A percentile compares a stretch with the other conserved stretches of the same genome.
phyloP scores from a whole-genome alignment of 2,329 filamentous ascomycete genomes.

The Alternaria rosae region DNA sequence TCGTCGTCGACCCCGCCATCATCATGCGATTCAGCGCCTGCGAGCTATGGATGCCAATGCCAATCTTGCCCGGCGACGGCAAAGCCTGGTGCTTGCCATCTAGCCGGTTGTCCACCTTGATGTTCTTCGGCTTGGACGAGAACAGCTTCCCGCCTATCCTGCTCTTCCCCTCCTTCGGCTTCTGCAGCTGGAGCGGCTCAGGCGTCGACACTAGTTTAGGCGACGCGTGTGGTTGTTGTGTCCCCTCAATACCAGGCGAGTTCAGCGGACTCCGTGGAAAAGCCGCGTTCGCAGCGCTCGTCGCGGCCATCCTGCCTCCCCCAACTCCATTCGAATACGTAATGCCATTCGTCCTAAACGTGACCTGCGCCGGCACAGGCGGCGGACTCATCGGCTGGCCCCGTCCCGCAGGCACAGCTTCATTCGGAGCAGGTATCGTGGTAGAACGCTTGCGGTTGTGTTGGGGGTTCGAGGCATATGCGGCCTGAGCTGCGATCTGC shows the following conservation, averaged over 20 bases:
- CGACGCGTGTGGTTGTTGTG: conserved; percentile 38
- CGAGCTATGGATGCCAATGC: conserved; percentile 69
- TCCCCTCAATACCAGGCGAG: conserved; percentile 50
- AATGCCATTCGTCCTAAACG: conserved; percentile 52
- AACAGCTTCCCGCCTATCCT: conserved; percentile 77
- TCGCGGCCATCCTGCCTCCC: conserved; percentile 69
- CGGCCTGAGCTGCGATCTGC: conserved; percentile 81
- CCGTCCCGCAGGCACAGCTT: conserved; percentile 28
- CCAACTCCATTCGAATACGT: conserved; percentile 68
- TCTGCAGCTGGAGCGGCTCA: conserved; percentile 63
- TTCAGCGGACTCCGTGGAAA: conserved; percentile 69
- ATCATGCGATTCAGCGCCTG: conserved; percentile 68
- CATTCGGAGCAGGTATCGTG: conserved; percentile 69
- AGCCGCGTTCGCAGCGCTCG: conserved; percentile 75
- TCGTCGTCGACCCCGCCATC: conserved; percentile 74
- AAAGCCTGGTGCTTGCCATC: conserved; percentile 68
- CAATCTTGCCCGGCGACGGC: conserved; percentile 71
- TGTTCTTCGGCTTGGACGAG: conserved; percentile 74
- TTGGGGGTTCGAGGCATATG: conserved; percentile 69
- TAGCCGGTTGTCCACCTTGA: conserved; percentile 70
- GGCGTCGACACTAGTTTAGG: conserved; percentile 40
- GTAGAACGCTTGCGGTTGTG: conserved; percentile 73
- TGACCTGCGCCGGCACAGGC: conserved; percentile 56
- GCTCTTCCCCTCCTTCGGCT: conserved; percentile 70
- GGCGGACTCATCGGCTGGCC: conserved; percentile 63